These are phyloP conservation scores for Venturia asperata DNA, from an alignment of 2,329 filamentous ascomycete genomes.

Conservation along the genomic window DNA sequence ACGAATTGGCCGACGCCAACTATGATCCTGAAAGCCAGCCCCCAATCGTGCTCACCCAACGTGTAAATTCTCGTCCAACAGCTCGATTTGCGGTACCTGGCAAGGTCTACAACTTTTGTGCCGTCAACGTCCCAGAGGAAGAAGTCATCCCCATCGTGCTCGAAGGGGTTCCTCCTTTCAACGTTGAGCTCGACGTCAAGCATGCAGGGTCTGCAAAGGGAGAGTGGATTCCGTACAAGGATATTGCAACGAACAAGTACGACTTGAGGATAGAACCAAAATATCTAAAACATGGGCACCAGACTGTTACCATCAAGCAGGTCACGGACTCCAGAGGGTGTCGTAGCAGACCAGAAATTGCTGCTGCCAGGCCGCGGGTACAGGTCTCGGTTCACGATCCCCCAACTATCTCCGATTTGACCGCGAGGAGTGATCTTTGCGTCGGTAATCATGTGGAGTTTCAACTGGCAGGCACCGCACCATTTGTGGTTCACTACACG, in stretches of 20 bases:
- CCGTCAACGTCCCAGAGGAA: constrained; percentile 64
- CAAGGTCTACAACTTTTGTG: constrained; percentile 92
- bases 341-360: constrained; percentile 57
- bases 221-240: constrained; percentile 73
- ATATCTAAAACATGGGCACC: constrained; percentile 79
- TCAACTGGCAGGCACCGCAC: constrained; percentile 79
- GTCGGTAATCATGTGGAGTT: constrained; percentile 93
- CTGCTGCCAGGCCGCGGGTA: constrained; percentile 56
- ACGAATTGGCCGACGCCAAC: constrained; percentile 72
- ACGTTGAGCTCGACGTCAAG: constrained; percentile 85
- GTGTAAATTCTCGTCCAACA: constrained; percentile 73
- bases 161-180: constrained; percentile 78
- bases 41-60: constrained; percentile 68
- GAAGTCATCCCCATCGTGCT: constrained; percentile 84
- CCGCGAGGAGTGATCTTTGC: constrained; percentile 81
- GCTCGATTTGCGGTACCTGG: constrained; percentile 79
- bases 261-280: constrained; percentile 78
- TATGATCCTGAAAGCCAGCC: constrained; percentile 65
- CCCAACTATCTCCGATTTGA: constrained; percentile 80
- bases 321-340: constrained; percentile 84
- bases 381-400: constrained; percentile 91
- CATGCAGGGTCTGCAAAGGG: constrained; percentile 75
- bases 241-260: constrained; percentile 67
- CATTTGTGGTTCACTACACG: constrained; percentile 87
- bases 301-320: constrained; percentile 80